Base-by-base conservation (phyloP, 441 rosid species). In the Populus hybrid region DNA sequence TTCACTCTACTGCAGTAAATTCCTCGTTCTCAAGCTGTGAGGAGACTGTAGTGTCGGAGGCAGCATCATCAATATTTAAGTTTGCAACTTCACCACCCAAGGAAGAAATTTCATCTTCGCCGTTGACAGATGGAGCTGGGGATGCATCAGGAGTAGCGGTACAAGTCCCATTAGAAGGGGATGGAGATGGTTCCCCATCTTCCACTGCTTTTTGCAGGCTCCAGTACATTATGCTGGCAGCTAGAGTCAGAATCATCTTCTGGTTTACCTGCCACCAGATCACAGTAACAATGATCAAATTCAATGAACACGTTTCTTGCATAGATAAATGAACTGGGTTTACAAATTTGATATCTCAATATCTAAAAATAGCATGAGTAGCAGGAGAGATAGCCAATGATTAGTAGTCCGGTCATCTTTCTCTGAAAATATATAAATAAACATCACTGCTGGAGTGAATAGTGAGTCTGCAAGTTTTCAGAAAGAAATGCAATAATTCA, bases 191-290 rank as follows among this genome's bases (percentile, higher is more conserved):
- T 1, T 87, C 92, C 10, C 87, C 86, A 38, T 89, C 87, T n/a
- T 79, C 94, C 69, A 86, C 83, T 34, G 83, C 90, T 76, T 89
- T 89, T 77, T 87, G 92, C 63, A 95, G 87, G 88, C 98, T 92
- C 97, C 95, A 93, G 84, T 92, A 93, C 99, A 92, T 95, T 76
- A 95, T 88, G 81, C 98, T 92, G 23, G 99, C 98, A 0, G 96
- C 83, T 74, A 95, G 86, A 30, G 89, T 93, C n/a, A 95, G 93
- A 78, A 93, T 93, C 99, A 95, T 95, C 88, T 93, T 95, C 87
- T 87, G 96, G 90, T 95, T 95, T 57, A 95, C 99, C 99, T 95
- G 93, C 59, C 80, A 61, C 79, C 77, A 76, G 61, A 69, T 5
- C 14, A 70, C 59, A 71, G n/a, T 11, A 75, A 59, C 16, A 69